phyloP scores from a whole-genome alignment of 2,329 filamentous ascomycete species.

The Fusarium tanahbumbuense region DNA sequence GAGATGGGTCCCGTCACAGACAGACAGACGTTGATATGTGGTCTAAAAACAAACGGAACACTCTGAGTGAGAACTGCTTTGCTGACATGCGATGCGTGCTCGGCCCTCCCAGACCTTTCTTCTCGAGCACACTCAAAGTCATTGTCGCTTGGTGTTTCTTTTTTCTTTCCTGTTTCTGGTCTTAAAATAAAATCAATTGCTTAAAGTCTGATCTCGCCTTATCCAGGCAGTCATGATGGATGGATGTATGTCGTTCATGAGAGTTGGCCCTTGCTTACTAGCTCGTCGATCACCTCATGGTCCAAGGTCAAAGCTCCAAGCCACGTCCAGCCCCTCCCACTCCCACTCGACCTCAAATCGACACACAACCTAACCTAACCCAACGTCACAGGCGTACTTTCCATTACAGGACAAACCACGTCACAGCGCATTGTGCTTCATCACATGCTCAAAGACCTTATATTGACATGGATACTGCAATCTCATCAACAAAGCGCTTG shows the following conservation, averaged over 20 bases:
- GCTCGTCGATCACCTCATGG: conserved; percentile 20
- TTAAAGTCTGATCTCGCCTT: neutral
- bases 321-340: conserved; percentile 19
- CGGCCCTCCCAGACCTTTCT: neutral
- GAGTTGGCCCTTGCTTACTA: conserved; percentile 23
- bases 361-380: neutral
- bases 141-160: no score
- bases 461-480: neutral
- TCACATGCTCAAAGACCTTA: neutral
- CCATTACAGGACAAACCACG: conserved; percentile 7
- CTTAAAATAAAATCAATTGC: neutral
- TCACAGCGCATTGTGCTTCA: neutral
- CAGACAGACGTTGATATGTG: conserved; percentile 2
- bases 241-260: conserved; percentile 5
- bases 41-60: conserved; percentile 11
- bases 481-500: neutral
- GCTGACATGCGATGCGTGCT: conserved; percentile 4
- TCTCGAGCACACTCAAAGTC: neutral
- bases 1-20: conserved; percentile 17
- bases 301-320: conserved; percentile 34
- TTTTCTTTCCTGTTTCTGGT: neutral
- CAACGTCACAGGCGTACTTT: neutral
- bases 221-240: conserved; percentile 19
- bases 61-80: conserved; percentile 2
- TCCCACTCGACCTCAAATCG: neutral